A percentile compares a stretch with the other conserved stretches of the same genome.
These are phyloP conservation scores for Scutellaria galericulata DNA, from an alignment of 257 asterid species.

Conservation along the genomic window DNA sequence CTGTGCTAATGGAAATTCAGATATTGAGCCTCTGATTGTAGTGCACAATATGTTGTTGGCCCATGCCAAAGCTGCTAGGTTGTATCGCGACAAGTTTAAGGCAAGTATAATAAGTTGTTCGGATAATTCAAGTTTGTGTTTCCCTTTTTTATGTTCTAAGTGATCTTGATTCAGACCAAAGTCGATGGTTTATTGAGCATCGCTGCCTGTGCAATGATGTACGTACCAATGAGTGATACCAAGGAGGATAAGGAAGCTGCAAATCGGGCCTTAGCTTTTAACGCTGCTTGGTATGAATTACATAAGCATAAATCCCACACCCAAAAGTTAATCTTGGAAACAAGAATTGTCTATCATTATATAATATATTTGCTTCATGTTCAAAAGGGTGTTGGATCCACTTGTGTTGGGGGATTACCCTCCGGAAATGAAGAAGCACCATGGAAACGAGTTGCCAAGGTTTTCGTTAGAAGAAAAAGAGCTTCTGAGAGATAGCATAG, in stretches of 20 bases:
- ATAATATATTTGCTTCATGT: slow-evolving; percentile 2
- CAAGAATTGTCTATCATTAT: slow-evolving; percentile 7
- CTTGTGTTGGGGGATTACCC: slow-evolving; percentile 78
- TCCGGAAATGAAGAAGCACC: slow-evolving; percentile 74
- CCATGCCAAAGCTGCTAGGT: slow-evolving; percentile 71
- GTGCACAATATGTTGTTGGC: slow-evolving; percentile 71
- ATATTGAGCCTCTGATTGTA: slow-evolving; percentile 68
- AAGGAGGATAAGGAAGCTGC: slow-evolving; percentile 65
- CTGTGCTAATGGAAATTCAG: slow-evolving; percentile 73
- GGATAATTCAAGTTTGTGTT: neutral
- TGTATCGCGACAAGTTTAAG: slow-evolving; percentile 62
- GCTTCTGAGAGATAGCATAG: slow-evolving; percentile 56
- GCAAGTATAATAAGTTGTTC: slow-evolving; percentile 39
- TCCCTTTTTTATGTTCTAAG: neutral
- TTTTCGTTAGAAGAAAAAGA: slow-evolving; percentile 65
- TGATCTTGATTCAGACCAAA: slow-evolving; percentile 45
- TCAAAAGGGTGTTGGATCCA: slow-evolving; percentile 69
- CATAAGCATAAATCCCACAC: neutral
- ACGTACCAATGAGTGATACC: slow-evolving; percentile 50
- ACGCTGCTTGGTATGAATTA: slow-evolving; percentile 68
- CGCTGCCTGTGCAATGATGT: slow-evolving; percentile 57
- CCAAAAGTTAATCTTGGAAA: neutral
- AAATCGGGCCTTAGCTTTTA: slow-evolving; percentile 65
- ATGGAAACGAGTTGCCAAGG: slow-evolving; percentile 54
- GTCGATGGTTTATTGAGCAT: slow-evolving; percentile 64